Percentiles rank a stretch among this genome's conserved stretches.
Evolutionary conservation across 495 filamentous ascomycete genomes (phyloP).

Genomic region (Viridothelium virens): DNA sequence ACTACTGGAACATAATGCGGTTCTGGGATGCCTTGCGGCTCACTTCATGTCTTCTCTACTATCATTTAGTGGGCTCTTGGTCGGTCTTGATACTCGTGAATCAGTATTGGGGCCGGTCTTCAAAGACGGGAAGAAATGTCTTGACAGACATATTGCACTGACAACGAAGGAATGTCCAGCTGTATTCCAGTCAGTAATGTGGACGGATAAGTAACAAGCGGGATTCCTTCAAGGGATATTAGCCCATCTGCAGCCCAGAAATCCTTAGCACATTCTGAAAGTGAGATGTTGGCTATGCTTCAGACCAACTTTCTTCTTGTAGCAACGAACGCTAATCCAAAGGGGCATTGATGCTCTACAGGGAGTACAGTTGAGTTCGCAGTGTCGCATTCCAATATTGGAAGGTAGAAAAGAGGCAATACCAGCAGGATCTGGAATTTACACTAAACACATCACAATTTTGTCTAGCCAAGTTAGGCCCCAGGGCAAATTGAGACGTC

Average conservation of each 20-base stretch:
- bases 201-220: background rate
- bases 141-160: background rate
- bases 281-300: too few species aligned
- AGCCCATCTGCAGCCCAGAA: background rate
- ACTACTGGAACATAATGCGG: too few species aligned
- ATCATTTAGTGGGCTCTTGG: too few species aligned
- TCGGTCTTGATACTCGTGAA: too few species aligned
- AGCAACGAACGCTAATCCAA: background rate
- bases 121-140: background rate
- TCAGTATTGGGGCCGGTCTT: too few species aligned
- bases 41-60: too few species aligned
- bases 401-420: background rate
- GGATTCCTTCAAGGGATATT: background rate
- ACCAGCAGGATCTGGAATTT: background rate
- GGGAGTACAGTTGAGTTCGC: background rate
- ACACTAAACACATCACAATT: background rate
- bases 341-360: background rate
- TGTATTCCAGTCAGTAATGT: background rate
- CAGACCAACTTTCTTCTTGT: background rate
- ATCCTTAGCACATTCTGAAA: too few species aligned
- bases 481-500: too few species aligned
- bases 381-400: background rate
- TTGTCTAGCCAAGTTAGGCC: background rate
- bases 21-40: too few species aligned
- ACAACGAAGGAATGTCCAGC: background rate